phyloP scores from a whole-genome alignment of 345 rosid species.

The Gossypium turneri region DNA sequence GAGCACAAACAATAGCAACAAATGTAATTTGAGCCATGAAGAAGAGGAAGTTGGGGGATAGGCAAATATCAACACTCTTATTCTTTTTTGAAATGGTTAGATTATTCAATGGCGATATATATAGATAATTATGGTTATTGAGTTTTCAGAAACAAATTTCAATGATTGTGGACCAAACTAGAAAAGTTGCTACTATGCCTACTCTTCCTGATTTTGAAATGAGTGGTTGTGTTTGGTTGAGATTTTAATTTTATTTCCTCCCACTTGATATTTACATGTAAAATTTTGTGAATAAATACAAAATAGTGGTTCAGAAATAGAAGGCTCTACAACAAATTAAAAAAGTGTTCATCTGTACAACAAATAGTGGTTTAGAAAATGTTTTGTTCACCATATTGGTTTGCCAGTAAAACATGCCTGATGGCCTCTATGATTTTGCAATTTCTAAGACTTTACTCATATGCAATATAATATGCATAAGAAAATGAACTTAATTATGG shows the following conservation, averaged over 20 bases:
- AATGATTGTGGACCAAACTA: neutral
- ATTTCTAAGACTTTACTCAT: neutral
- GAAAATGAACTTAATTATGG: neutral
- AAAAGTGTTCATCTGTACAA: neutral
- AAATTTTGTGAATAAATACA: neutral
- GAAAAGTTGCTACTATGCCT: neutral
- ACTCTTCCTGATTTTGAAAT: neutral
- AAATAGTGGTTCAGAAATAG: too few relatives aligned
- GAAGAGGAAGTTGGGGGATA: constrained; percentile 12
- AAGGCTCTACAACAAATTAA: neutral
- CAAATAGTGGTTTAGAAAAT: too few relatives aligned
- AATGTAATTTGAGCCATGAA: constrained; percentile 42
- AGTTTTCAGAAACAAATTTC: neutral
- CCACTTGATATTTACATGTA: neutral
- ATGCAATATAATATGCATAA: neutral
- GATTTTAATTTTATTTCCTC: neutral
- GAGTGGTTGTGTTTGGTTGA: neutral
- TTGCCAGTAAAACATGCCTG: neutral
- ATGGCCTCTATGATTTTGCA: neutral
- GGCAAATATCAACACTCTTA: neutral
- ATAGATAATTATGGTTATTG: neutral
- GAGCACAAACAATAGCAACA: constrained; percentile 13
- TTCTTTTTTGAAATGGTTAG: constrained; percentile 17
- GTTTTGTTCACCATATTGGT: too few relatives aligned
- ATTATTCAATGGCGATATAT: neutral